Base-by-base conservation (phyloP, 2,329 filamentous ascomycete genomes). In the Ascochyta rabiei region DNA sequence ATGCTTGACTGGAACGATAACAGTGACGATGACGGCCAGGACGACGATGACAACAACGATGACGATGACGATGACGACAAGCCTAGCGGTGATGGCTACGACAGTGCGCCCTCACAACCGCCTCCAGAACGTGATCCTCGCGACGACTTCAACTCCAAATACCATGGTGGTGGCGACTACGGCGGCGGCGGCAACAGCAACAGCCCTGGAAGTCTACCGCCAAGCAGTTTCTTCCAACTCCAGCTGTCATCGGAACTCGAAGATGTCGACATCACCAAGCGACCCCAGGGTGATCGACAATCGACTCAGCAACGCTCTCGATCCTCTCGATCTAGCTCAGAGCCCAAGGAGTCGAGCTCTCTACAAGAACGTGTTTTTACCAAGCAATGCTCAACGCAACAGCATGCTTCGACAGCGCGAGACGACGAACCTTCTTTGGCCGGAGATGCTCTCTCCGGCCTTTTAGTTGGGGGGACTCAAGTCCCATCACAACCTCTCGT, bases 1-100 rank as follows among this genome's bases (percentile, higher is more conserved):
- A 75, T 75, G 72, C 66, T 74, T 31, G 70, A 73, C 57, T 75
- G 71, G 73, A 67, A 65, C 46, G 70, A 74, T 33, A 63, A 68
- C 43, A 64, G 64, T 24, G 61, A 66, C 43, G 62, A 67, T 12
- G 60, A 67, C 18, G 54, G 57, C 42, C 45, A 61, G 46, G 54
- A 62, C 44, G 60, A 62, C 40, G 68, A 69, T 33, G 62, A 69
- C 46, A 57, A 69, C 48, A 59, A 71, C 45, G 63, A 67, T 38
- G 55, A 65, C 31, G 57, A 69, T 26, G 59, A 66, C 39, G 56
- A 68, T 34, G 67, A 68, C 37, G 66, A 67, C 54, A 59, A 60
- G 49, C 67, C 66, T 53, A 62, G 66, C 43, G 66, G 63, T 47
- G 63, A 67, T 42, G 60, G 57, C 49, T 71, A 59, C 49, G 63